Conservation (phyloP, 2,329 filamentous ascomycete genomes). For the Penicillium paneum region DNA sequence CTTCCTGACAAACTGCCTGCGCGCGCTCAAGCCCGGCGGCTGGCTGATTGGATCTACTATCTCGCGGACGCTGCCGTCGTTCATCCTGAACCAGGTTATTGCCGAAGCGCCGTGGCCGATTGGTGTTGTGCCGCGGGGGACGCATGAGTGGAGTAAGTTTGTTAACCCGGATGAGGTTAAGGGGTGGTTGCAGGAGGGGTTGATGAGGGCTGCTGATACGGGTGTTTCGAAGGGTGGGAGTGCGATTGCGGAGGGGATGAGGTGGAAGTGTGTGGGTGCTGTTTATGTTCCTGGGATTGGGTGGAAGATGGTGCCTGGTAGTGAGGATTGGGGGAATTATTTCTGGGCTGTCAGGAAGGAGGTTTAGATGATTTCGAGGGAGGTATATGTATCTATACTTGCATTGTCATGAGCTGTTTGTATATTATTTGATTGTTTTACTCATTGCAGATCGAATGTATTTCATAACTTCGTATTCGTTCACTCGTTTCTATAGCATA, state of each 20-base stretch:
- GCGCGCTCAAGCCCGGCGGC: slow-evolving; percentile 79
- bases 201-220: slow-evolving; percentile 51
- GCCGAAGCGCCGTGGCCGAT: slow-evolving; percentile 71
- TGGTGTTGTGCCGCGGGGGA: slow-evolving; percentile 83
- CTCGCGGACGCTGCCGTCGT: slow-evolving; percentile 81
- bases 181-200: slow-evolving; percentile 40
- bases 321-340: slow-evolving; percentile 89
- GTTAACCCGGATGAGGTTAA: slow-evolving; percentile 73
- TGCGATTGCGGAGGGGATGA: slow-evolving; percentile 33
- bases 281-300: slow-evolving; percentile 87
- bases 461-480: background rate
- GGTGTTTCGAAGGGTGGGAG: slow-evolving; percentile 23
- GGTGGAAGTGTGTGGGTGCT: slow-evolving; percentile 73
- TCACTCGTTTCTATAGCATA: background rate
- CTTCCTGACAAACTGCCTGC: slow-evolving; percentile 54
- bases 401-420: background rate
- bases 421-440: background rate
- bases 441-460: background rate
- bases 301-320: slow-evolving; percentile 77
- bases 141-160: slow-evolving; percentile 96
- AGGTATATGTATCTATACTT: background rate
- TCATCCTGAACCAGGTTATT: slow-evolving; percentile 86
- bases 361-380: slow-evolving; percentile 13
- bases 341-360: slow-evolving; percentile 79
- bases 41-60: slow-evolving; percentile 95